These are phyloP conservation scores for Fusarium guadeloupense DNA, from an alignment of 2,329 filamentous ascomycete species.

Conservation along the genomic window DNA sequence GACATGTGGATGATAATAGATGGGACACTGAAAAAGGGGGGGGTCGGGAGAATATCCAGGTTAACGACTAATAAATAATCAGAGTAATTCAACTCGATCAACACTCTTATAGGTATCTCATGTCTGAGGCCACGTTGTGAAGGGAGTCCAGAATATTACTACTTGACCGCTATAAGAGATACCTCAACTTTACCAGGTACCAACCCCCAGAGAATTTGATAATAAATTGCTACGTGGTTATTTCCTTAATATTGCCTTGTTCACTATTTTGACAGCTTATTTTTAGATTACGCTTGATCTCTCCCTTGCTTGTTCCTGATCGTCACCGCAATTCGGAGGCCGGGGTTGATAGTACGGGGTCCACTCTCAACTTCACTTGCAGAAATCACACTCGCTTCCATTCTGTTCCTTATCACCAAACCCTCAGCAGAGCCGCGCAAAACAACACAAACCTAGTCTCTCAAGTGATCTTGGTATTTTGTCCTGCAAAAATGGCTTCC, in stretches of 20 bases:
- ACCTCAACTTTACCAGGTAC: too few relatives aligned
- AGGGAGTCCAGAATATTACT: too few relatives aligned
- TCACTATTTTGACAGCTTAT: neutral
- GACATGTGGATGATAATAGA: conserved; percentile 14
- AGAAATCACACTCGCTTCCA: neutral
- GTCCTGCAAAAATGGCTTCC: conserved; percentile 34
- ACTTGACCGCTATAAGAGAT: too few relatives aligned
- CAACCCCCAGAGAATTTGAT: too few relatives aligned
- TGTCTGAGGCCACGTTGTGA: too few relatives aligned
- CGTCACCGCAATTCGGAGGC: neutral
- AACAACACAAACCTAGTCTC: neutral
- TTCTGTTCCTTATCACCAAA: neutral
- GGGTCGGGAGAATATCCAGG: conserved; percentile 5
- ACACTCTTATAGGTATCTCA: too few relatives aligned
- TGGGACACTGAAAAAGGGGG: conserved; percentile 24
- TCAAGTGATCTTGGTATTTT: rapidly evolving
- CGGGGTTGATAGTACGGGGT: conserved; percentile 3
- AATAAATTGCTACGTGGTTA: neutral
- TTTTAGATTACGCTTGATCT: neutral
- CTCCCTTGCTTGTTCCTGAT: neutral
- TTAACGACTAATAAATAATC: conserved; percentile 19
- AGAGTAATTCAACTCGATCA: neutral
- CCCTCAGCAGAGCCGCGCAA: conserved; percentile 1
- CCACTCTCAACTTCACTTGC: conserved; percentile 37
- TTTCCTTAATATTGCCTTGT: neutral